A percentile compares a stretch with the other conserved stretches of the same genome.
These are phyloP conservation scores for Xylaria sp. DNA, from an alignment of 2,329 filamentous ascomycete genomes.

Conservation along the genomic window DNA sequence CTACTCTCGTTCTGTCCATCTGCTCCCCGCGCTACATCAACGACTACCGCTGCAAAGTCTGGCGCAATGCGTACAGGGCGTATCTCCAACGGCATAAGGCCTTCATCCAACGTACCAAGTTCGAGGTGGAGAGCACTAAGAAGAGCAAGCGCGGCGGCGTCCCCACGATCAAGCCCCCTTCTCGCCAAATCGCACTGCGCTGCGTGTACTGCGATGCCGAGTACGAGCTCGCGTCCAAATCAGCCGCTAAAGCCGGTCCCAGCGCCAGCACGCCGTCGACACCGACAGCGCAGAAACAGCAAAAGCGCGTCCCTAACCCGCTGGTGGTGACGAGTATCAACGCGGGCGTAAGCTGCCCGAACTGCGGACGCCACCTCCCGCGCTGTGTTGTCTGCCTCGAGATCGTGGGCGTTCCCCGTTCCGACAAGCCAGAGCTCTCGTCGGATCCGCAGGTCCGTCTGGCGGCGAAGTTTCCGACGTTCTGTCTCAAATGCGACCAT, in stretches of 20 bases:
- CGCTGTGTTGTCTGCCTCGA: conserved; percentile 64
- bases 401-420: conserved; percentile 59
- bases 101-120: conserved; percentile 70
- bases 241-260: conserved; percentile 13
- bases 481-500: conserved; percentile 64
- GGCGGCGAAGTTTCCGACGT: conserved; percentile 59
- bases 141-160: conserved; percentile 59
- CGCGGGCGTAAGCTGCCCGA: conserved; percentile 59
- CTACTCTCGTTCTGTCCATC: conserved; percentile 67
- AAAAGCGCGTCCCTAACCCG: conserved; percentile 41
- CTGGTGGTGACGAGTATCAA: conserved; percentile 53
- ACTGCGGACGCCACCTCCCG: conserved; percentile 61
- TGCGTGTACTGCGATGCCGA: conserved; percentile 71
- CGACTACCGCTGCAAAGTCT: conserved; percentile 68
- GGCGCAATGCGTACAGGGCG: conserved; percentile 66
- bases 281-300: conserved; percentile 5
- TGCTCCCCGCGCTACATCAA: conserved; percentile 71
- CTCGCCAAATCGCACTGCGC: conserved; percentile 66
- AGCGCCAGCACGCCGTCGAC: not conserved
- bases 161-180: conserved; percentile 59
- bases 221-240: conserved; percentile 43
- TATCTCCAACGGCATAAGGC: conserved; percentile 67
- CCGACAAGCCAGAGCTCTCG: conserved; percentile 50
- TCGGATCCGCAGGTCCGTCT: conserved; percentile 42
- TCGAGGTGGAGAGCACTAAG: conserved; percentile 70